Percentiles rank a stretch among this genome's conserved stretches.
phyloP scores from a whole-genome alignment of 2,329 filamentous ascomycete species.

The Aotearoamyces nothofagi region DNA sequence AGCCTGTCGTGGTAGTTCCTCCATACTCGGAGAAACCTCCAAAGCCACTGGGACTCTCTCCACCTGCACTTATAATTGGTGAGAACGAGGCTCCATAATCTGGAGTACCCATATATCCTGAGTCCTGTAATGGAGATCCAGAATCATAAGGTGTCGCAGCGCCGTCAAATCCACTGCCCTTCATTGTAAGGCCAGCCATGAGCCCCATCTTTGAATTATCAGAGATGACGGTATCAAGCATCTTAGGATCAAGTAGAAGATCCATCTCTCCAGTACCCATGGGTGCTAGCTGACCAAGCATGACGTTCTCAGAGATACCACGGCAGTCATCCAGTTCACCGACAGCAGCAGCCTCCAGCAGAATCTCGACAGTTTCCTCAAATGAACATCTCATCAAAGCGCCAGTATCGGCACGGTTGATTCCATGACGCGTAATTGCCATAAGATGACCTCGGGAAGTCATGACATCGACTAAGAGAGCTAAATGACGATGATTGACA shows the following conservation, averaged over 20 bases:
- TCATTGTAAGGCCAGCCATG: conserved; percentile 64
- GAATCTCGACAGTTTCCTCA: conserved; percentile 96
- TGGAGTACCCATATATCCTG: conserved; percentile 49
- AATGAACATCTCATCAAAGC: conserved; percentile 99
- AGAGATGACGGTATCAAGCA: conserved; percentile 88
- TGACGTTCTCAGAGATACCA: conserved; percentile 97
- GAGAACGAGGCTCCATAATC: conserved; percentile 51
- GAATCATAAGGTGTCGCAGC: conserved; percentile 91
- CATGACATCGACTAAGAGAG: conserved; percentile 93
- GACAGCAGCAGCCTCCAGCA: conserved; percentile 85
- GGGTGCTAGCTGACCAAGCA: conserved; percentile 91
- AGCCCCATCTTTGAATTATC: conserved; percentile 79
- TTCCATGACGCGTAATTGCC: conserved; percentile 93
- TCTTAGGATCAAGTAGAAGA: conserved; percentile 80
- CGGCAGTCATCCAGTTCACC: conserved; percentile 96
- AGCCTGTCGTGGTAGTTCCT: conserved; percentile 28
- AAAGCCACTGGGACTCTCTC: conserved; percentile 54
- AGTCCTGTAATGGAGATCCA: conserved; percentile 63
- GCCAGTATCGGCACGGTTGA: conserved; percentile 95
- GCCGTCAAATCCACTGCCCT: conserved; percentile 61
- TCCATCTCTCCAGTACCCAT: conserved; percentile 97
- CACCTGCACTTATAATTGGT: conserved; percentile 61
- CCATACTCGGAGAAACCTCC: conserved; percentile 40
- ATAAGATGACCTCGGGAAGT: conserved; percentile 88
- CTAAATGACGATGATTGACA: conserved; percentile 96